phyloP scores from a whole-genome alignment of 352 stramenopile species.

The Discostella stelligera region DNA sequence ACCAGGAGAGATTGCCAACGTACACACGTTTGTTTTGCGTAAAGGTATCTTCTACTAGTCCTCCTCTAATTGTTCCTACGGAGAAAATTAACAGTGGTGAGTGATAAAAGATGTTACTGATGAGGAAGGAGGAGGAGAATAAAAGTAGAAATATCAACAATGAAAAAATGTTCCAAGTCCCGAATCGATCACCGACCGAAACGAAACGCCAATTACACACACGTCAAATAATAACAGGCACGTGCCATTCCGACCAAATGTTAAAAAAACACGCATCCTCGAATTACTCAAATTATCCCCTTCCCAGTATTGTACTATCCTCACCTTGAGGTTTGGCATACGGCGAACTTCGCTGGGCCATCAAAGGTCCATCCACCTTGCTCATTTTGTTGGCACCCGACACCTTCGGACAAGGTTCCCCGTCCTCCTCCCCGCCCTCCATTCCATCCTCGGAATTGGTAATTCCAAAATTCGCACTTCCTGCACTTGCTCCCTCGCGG shows the following conservation, averaged over 20 bases:
- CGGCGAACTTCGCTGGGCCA: not conserved
- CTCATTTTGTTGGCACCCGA: constrained; percentile 1
- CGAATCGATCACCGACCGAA: too few species aligned
- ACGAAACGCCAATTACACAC: too few species aligned
- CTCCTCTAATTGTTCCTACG: not conserved
- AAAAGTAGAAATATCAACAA: too few species aligned
- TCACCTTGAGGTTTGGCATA: not conserved
- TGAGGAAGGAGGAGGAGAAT: too few species aligned
- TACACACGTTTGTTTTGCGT: constrained; percentile 59
- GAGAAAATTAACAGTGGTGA: too few species aligned
- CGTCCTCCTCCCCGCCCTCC: constrained; percentile 21
- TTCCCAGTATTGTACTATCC: not conserved
- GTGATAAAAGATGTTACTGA: too few species aligned
- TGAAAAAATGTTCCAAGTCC: too few species aligned
- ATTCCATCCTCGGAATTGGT: constrained; percentile 1
- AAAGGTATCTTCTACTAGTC: not conserved
- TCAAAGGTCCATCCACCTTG: not conserved
- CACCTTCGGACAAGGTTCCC: constrained; percentile 30
- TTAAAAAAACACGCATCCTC: too few species aligned
- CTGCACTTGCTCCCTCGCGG: not conserved
- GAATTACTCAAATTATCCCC: too few species aligned
- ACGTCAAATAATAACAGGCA: too few species aligned
- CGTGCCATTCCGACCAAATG: too few species aligned
- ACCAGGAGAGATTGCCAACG: constrained; percentile 88
- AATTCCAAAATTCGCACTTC: not conserved